Conservation (phyloP, 106 monocot genomes). For the Agapanthus africanus region DNA sequence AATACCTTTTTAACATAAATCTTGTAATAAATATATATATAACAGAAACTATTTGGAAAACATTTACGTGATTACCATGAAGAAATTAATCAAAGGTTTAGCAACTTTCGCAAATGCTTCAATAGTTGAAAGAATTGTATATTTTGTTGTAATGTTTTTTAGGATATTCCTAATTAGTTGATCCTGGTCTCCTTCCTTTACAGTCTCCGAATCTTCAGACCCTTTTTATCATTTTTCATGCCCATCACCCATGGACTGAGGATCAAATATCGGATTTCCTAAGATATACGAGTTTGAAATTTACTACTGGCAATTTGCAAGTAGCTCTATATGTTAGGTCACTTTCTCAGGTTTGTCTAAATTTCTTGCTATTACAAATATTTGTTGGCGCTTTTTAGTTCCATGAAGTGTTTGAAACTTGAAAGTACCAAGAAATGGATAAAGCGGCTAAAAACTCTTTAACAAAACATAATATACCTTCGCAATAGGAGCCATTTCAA, state of each 20-base stretch:
- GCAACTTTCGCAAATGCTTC: background rate
- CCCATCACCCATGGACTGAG: no score
- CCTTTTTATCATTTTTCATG: background rate
- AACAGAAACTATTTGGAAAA: background rate
- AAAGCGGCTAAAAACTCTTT: background rate
- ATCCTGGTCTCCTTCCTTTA: background rate
- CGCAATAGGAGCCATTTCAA: slow-evolving; percentile 99
- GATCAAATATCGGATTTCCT: background rate
- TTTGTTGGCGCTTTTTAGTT: background rate
- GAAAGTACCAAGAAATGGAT: background rate
- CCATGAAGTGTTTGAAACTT: background rate
- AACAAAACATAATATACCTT: slow-evolving; percentile 46
- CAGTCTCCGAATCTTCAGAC: no score
- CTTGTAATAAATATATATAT: background rate
- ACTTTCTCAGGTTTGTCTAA: background rate
- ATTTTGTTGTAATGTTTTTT: background rate
- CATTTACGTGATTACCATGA: background rate
- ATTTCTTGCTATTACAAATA: background rate
- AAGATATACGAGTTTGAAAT: background rate
- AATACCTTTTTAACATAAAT: background rate
- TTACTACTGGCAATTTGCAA: background rate
- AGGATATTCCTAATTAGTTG: background rate
- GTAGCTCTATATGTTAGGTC: background rate
- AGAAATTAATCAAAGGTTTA: background rate
- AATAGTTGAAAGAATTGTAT: background rate